Conservation (phyloP, 345 rosid genomes). For the Brassica cretica region DNA sequence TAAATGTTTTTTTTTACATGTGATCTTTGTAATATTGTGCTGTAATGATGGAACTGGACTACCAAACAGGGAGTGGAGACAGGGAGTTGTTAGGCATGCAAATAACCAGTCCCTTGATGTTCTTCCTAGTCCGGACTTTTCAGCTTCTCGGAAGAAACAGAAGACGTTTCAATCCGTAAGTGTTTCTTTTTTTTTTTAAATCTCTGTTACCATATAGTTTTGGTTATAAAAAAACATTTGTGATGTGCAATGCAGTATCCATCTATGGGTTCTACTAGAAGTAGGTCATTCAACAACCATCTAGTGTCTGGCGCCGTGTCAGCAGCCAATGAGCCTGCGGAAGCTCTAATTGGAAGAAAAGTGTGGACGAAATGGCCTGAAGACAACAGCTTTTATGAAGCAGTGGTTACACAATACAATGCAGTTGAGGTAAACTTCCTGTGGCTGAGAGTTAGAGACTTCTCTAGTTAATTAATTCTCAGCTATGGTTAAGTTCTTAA, state of each 20-base stretch:
- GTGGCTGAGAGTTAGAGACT: neutral
- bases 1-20: neutral
- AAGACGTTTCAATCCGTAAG: slow-evolving; percentile 70
- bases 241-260: slow-evolving; percentile 53
- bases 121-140: slow-evolving; percentile 65
- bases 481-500: neutral
- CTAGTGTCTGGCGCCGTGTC: slow-evolving; percentile 46
- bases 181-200: slow-evolving; percentile 14
- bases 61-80: slow-evolving; percentile 77
- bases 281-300: slow-evolving; percentile 50
- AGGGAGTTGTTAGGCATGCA: slow-evolving; percentile 49
- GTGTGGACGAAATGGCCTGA: slow-evolving; percentile 97
- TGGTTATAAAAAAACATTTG: slow-evolving; percentile 39
- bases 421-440: slow-evolving; percentile 57
- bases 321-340: slow-evolving; percentile 53
- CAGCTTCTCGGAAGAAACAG: slow-evolving; percentile 84
- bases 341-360: slow-evolving; percentile 70
- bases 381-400: slow-evolving; percentile 86
- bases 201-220: neutral
- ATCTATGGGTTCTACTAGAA: slow-evolving; percentile 52
- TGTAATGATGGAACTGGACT: slow-evolving; percentile 8
- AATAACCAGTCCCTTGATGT: slow-evolving; percentile 51
- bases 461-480: slow-evolving; percentile 5
- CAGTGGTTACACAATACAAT: slow-evolving; percentile 76
- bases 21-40: slow-evolving; percentile 14